These are phyloP conservation scores for Aspergillus tamarii DNA, from an alignment of 2,329 filamentous ascomycete genomes.

Conservation along the genomic window DNA sequence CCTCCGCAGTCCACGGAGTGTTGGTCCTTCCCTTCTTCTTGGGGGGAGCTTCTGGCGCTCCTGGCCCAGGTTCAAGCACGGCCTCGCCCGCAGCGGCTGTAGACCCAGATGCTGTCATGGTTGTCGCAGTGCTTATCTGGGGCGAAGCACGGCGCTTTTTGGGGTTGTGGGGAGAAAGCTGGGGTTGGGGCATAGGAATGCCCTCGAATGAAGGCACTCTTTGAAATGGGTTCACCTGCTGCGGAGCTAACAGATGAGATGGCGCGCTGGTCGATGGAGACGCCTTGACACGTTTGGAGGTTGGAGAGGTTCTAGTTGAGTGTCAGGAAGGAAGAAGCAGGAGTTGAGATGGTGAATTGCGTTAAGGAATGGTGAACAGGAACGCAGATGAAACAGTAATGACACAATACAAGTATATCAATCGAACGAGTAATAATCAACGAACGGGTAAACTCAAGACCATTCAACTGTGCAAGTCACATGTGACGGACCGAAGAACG, in stretches of 20 bases:
- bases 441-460: neutral
- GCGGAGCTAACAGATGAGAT: constrained; percentile 42
- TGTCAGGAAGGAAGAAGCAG: constrained; percentile 9
- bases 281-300: constrained; percentile 47
- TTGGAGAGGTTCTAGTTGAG: constrained; percentile 42
- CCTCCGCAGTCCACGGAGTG: constrained; percentile 94
- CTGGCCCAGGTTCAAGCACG: constrained; percentile 27
- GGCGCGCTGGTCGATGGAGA: constrained; percentile 39
- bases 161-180: constrained; percentile 40
- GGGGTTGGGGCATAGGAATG: constrained; percentile 44
- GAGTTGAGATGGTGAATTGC: neutral
- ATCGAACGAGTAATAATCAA: neutral
- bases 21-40: constrained; percentile 96
- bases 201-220: constrained; percentile 41
- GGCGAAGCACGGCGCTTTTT: constrained; percentile 50
- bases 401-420: neutral
- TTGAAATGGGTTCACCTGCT: constrained; percentile 41
- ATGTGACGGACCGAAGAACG: constrained; percentile 7
- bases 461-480: constrained; percentile 6
- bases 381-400: neutral
- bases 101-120: constrained; percentile 40
- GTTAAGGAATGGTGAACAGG: neutral
- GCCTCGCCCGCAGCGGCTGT: constrained; percentile 34
- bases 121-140: constrained; percentile 37
- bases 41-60: constrained; percentile 35